Evolutionary conservation across 768 basidiomycete species (phyloP).

Genomic region (Tylopilus subfusipes): DNA sequence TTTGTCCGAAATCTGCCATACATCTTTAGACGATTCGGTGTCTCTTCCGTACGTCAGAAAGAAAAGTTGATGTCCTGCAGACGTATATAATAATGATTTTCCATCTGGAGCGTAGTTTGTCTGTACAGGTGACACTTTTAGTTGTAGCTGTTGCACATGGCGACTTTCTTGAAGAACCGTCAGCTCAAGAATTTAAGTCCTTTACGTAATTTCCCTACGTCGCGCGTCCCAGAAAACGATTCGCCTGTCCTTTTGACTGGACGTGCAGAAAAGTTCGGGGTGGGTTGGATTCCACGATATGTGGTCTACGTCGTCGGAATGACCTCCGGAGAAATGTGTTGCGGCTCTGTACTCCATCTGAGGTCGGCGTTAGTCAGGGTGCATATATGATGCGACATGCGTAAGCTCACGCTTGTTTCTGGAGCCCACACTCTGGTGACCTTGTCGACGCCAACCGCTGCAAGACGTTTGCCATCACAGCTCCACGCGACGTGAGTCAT

Average conservation of each 20-base stretch:
- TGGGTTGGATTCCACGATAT: slow-evolving; percentile 84
- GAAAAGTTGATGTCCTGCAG: slow-evolving; percentile 56
- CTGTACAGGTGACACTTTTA: slow-evolving; percentile 61
- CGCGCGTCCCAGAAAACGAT: slow-evolving; percentile 84
- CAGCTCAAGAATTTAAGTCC: background rate
- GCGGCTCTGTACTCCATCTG: slow-evolving; percentile 74
- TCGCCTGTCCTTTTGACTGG: slow-evolving; percentile 69
- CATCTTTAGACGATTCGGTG: slow-evolving; percentile 49
- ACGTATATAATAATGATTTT: slow-evolving; percentile 58
- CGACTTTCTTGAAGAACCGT: slow-evolving; percentile 56
- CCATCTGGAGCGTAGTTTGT: slow-evolving; percentile 75
- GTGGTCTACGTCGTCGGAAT: slow-evolving; percentile 77
- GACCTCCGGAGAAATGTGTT: slow-evolving; percentile 62
- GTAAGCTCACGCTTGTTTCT: slow-evolving; percentile 63
- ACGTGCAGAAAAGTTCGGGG: slow-evolving; percentile 78
- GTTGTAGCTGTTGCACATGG: slow-evolving; percentile 52
- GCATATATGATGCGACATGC: background rate
- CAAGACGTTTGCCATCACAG: slow-evolving; percentile 77
- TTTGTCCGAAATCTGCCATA: slow-evolving; percentile 42
- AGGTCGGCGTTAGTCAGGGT: background rate
- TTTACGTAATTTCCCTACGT: slow-evolving; percentile 45
- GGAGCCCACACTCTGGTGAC: slow-evolving; percentile 73
- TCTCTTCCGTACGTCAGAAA: slow-evolving; percentile 58
- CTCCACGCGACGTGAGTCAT: slow-evolving; percentile 83
- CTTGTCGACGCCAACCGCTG: slow-evolving; percentile 81